Base-by-base conservation (phyloP, 345 rosid genomes). In the Hibiscus syriacus region DNA sequence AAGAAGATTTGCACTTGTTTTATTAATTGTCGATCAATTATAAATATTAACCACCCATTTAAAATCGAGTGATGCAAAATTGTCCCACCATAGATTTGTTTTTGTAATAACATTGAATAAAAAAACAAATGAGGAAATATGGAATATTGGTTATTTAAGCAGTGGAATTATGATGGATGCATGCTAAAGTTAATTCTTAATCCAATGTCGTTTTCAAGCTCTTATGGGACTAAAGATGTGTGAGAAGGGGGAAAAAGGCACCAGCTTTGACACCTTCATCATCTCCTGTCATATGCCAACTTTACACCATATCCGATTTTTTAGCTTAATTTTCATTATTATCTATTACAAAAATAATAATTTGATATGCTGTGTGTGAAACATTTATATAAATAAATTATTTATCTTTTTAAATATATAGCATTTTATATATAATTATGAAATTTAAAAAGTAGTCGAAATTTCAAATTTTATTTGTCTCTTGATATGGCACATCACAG, bases 131-230 rank as follows among this genome's bases (percentile, higher is more conserved):
- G 20, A 8, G 5, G 26, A 50, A 53, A 4, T n/a, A 17, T 6
- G 3, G 22, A 17, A 48, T 46, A 5, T 22, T 0, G 0, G 0
- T 3, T 10, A 10, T 52, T 22, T 9, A 52, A 52, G 56, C 56
- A 52, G 10, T 20, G 13, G 22, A 48, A n/a, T 48, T n/a, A n/a
- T 48, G 3, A 48, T n/a, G 0, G 56, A 52, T 52, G 26, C 56
- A 49, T 49, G 54, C 11, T 9, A 10, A 53, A 23, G 56, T 53
- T 29, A 6, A 22, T 22, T 22, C 6, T 53, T 11, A 16, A 22
- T 53, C 29, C 10, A 23, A 53, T 53, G 56, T 60, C 65, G 20
- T 60, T 60, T 60, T 60, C 65, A 11, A 66, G 56, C 57, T 49
- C 29, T 65, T 30, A 17, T 65, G 43, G 38, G 17, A 10, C 2